Conservation (phyloP, 148 eudicot species). For the Silene latifolia region DNA sequence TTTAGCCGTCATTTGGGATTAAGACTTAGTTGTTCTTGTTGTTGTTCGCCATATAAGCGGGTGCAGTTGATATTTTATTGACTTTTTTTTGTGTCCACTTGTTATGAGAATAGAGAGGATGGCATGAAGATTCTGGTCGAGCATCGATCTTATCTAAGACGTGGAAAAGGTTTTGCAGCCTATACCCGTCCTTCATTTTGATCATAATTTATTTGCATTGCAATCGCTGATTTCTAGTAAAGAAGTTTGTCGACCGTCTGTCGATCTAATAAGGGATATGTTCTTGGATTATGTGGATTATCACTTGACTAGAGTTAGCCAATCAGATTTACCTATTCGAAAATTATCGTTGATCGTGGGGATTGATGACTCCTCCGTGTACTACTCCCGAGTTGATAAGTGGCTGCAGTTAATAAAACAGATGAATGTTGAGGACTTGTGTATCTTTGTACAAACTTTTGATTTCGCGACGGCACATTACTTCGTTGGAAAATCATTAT, state of each 20-base stretch:
- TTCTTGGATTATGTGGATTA: constrained; percentile 10
- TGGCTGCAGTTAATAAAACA: not conserved
- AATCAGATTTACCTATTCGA: not conserved
- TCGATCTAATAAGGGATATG: constrained; percentile 14
- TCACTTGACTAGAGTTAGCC: not conserved
- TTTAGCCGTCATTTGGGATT: no score
- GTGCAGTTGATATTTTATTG: no score
- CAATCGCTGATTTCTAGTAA: not conserved
- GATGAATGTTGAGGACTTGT: constrained; percentile 1
- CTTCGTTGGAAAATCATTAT: no score
- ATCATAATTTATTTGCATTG: constrained; percentile 15
- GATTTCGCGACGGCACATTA: not conserved
- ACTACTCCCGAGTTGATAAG: constrained; percentile 3
- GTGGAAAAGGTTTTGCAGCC: not conserved
- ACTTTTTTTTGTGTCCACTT: no score
- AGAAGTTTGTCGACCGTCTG: not conserved
- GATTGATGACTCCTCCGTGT: not conserved
- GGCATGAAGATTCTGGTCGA: constrained; percentile 6
- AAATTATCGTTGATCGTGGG: not conserved
- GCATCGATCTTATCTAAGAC: constrained; percentile 13
- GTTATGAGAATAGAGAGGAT: no score
- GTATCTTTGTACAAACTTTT: not conserved
- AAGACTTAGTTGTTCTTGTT: no score
- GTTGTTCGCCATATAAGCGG: no score
- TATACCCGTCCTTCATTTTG: constrained; percentile 5